A percentile compares a stretch with the other conserved stretches of the same genome.
Conservation (phyloP, 345 rosid species). For the thale cress (Arabidopsis thaliana) region DNA sequence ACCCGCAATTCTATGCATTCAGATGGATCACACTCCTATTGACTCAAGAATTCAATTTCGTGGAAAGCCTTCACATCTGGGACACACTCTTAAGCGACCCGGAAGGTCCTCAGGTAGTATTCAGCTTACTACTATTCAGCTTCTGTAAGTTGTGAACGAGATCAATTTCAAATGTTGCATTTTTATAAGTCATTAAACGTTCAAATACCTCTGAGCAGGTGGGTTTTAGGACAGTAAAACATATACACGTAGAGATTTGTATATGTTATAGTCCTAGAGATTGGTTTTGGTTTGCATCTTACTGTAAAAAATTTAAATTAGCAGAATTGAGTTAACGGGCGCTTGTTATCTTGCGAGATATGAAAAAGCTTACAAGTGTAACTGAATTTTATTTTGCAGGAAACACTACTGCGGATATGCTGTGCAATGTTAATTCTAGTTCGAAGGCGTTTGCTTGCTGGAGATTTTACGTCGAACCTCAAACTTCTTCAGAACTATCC, state of each 20-base stretch:
- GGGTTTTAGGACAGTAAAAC: background rate
- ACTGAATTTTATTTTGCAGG: slow-evolving; percentile 18
- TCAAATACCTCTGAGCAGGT: background rate
- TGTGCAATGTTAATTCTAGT: slow-evolving; percentile 47
- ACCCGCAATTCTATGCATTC: slow-evolving; percentile 97
- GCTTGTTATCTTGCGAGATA: background rate
- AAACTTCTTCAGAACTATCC: slow-evolving; percentile 88
- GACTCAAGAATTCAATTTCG: slow-evolving; percentile 94
- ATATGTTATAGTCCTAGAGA: slow-evolving; percentile 10
- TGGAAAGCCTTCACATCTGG: slow-evolving; percentile 93
- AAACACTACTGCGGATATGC: slow-evolving; percentile 42
- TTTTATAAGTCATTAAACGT: background rate
- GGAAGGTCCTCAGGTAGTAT: slow-evolving; percentile 87
- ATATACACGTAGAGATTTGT: background rate
- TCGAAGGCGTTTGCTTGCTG: slow-evolving; percentile 70
- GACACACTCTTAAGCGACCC: slow-evolving; percentile 93
- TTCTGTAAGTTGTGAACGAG: background rate
- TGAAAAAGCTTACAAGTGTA: slow-evolving; percentile 16
- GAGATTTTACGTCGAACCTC: slow-evolving; percentile 74
- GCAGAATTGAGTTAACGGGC: background rate
- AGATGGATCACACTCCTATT: slow-evolving; percentile 98
- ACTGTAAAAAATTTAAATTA: background rate
- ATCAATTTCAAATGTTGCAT: background rate
- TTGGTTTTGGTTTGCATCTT: background rate
- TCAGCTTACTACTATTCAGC: slow-evolving; percentile 4